These are phyloP conservation scores for Clathrus columnatus DNA, from an alignment of 768 basidiomycete genomes.

Conservation along the genomic window DNA sequence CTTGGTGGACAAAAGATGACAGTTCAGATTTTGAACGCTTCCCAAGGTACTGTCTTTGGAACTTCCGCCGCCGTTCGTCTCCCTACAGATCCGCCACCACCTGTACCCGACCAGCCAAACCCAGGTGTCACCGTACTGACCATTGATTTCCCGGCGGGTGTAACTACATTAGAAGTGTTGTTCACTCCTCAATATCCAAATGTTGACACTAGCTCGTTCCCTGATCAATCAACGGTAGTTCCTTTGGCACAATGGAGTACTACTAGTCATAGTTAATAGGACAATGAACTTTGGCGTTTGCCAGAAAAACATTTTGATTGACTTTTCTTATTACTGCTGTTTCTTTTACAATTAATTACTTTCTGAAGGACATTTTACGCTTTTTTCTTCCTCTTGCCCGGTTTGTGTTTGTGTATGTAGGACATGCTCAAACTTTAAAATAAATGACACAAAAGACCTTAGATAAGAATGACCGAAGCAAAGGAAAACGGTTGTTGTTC, in stretches of 20 bases:
- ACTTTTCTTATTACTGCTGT: conserved; percentile 5
- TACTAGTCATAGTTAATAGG: conserved; percentile 54
- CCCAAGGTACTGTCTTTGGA: conserved; percentile 55
- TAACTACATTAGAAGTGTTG: conserved; percentile 71
- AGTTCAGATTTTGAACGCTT: conserved; percentile 60
- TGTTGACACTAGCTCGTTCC: conserved; percentile 49
- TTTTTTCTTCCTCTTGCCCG: too few species aligned
- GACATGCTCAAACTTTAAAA: too few species aligned
- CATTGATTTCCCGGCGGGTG: conserved; percentile 60
- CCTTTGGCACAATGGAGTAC: conserved; percentile 66
- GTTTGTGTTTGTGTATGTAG: too few species aligned
- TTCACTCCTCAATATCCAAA: conserved; percentile 92
- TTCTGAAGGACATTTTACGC: too few species aligned
- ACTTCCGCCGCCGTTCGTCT: conserved; percentile 48
- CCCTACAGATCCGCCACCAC: conserved; percentile 52
- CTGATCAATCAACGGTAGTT: conserved; percentile 64
- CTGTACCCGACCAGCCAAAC: conserved; percentile 64
- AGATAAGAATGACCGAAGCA: too few species aligned
- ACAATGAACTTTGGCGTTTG: background rate
- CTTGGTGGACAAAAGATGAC: conserved; percentile 61
- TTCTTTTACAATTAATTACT: background rate
- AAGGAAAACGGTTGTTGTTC: too few species aligned
- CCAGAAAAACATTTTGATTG: background rate
- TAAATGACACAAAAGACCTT: too few species aligned
- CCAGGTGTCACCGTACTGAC: conserved; percentile 70